Percentiles rank a stretch among this genome's conserved stretches.
Conservation (phyloP, 352 stramenopile genomes). For the Phytophthora pinifolia region DNA sequence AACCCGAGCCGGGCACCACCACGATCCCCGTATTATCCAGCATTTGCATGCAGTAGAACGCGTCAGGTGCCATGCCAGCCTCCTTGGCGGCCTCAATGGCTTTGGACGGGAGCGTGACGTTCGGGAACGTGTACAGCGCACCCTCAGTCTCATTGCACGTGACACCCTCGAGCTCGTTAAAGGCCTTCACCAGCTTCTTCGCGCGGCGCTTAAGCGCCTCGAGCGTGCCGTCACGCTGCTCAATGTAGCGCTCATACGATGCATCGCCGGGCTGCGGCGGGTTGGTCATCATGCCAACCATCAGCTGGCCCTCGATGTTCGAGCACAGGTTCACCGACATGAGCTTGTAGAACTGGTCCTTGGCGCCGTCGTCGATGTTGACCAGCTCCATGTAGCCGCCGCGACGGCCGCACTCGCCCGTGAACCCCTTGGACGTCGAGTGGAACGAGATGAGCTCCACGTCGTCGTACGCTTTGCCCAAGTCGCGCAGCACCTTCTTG, state of each 20-base stretch:
- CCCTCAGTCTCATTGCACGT: conserved; percentile 96
- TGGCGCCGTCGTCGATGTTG: conserved; percentile 90
- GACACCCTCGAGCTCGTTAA: conserved; percentile 96
- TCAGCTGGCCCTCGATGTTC: conserved; percentile 97
- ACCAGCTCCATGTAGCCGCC: conserved; percentile 97
- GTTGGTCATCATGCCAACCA: conserved; percentile 98
- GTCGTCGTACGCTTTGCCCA: conserved; percentile 77
- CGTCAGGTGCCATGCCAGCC: conserved; percentile 89
- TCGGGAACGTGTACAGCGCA: conserved; percentile 99
- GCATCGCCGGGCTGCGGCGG: conserved; percentile 89
- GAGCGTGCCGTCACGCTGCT: conserved; percentile 93
- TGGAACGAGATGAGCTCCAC: conserved; percentile 99
- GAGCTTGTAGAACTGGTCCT: conserved; percentile 99
- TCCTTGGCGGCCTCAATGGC: conserved; percentile 81
- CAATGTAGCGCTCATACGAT: conserved; percentile 89
- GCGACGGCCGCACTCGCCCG: conserved; percentile 97
- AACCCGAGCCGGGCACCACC: conserved; percentile 97
- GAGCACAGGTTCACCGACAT: conserved; percentile 97
- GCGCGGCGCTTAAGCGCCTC: conserved; percentile 93
- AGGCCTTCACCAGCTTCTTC: conserved; percentile 91
- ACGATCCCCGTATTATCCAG: conserved; percentile 97
- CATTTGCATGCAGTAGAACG: conserved; percentile 97
- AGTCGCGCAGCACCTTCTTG: conserved; percentile 93
- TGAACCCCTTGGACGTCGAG: conserved; percentile 98
- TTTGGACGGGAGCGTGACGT: conserved; percentile 89